Conservation (phyloP, 768 basidiomycete genomes). For the Dendrothele bispora region DNA sequence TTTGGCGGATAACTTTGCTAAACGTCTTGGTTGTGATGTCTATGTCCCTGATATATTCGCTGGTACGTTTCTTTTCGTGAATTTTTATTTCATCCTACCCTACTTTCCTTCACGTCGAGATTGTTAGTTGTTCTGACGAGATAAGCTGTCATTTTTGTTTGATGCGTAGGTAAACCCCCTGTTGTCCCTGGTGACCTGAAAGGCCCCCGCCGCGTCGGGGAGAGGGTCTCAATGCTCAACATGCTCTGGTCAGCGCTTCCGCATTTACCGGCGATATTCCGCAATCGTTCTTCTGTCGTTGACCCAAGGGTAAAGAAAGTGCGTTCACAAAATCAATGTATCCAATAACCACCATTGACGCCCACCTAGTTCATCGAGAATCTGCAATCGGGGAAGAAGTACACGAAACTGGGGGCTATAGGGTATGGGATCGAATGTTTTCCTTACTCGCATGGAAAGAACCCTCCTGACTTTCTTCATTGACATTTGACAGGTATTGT, state of each 20-base stretch:
- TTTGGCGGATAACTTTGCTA: slow-evolving; percentile 53
- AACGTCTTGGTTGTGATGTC: slow-evolving; percentile 54
- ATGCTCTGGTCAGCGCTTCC: slow-evolving; percentile 19
- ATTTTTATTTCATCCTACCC: slow-evolving; percentile 3
- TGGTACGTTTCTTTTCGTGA: no score
- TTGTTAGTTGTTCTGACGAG: not conserved
- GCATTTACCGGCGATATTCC: slow-evolving; percentile 26
- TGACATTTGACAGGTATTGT: slow-evolving; percentile 34
- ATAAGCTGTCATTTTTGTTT: not conserved
- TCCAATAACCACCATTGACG: not conserved
- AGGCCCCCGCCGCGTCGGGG: slow-evolving; percentile 29
- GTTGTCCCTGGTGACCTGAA: slow-evolving; percentile 21
- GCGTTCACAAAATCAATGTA: not conserved
- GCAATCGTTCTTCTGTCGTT: slow-evolving; percentile 30
- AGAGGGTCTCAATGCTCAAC: slow-evolving; percentile 14
- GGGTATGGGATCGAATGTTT: slow-evolving; percentile 28
- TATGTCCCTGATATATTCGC: slow-evolving; percentile 63
- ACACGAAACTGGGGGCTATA: slow-evolving; percentile 42
- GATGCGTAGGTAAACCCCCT: slow-evolving; percentile 26
- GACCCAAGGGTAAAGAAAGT: slow-evolving; percentile 32
- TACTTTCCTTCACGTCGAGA: not conserved
- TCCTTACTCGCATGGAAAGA: slow-evolving; percentile 7
- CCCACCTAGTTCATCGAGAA: slow-evolving; percentile 35
- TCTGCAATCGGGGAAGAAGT: slow-evolving; percentile 37
- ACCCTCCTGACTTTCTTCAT: not conserved